Evolutionary conservation across 192 early-diverging fungal species (phyloP).

Genomic region (Gigaspora rosea): DNA sequence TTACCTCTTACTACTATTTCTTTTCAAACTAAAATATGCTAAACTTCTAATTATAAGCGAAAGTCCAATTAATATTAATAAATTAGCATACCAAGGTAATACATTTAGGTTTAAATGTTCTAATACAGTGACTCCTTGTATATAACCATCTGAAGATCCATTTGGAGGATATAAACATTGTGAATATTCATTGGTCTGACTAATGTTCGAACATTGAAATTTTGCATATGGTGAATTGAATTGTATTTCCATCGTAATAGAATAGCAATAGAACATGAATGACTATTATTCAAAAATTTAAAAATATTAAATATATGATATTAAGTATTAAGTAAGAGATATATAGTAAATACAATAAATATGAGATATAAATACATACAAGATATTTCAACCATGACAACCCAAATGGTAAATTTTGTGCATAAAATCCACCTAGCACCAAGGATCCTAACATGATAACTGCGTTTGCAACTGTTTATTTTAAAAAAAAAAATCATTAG

Average conservation of each 20-base stretch:
- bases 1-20: too few relatives aligned
- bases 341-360: not conserved
- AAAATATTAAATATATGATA: not conserved
- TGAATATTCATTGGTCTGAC: not conserved
- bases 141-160: not conserved
- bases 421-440: conserved; percentile 28
- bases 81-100: too few relatives aligned
- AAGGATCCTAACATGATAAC: conserved; percentile 19
- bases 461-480: too few relatives aligned
- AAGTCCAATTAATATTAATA: too few relatives aligned
- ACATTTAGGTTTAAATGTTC: too few relatives aligned
- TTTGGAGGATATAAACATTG: not conserved
- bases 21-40: too few relatives aligned
- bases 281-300: not conserved
- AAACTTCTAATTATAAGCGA: too few relatives aligned
- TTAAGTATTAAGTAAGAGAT: not conserved
- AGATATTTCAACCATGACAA: conserved; percentile 9
- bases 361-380: not conserved
- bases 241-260: conserved; percentile 20
- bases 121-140: too few relatives aligned
- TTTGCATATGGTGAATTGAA: conserved; percentile 1
- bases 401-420: not conserved
- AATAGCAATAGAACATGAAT: not conserved
- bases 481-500: not conserved
- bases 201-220: not conserved